A percentile compares a stretch with the other conserved stretches of the same genome.
Conservation (phyloP, 2,329 filamentous ascomycete species). For the Pseudopithomyces maydicus region DNA sequence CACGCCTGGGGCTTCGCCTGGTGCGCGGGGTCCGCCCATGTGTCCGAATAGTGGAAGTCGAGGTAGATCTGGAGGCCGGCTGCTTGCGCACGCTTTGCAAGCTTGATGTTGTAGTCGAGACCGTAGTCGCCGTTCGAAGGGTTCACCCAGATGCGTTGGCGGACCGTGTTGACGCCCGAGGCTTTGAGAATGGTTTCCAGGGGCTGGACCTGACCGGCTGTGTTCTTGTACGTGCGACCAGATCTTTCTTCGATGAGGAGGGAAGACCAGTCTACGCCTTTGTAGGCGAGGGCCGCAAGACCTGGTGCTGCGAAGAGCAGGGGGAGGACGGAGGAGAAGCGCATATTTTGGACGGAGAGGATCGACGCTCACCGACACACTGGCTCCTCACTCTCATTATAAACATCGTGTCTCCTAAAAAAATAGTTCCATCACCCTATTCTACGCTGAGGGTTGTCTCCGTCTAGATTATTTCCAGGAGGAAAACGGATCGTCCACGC, state of each 20-base stretch:
- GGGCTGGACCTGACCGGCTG: constrained; percentile 56
- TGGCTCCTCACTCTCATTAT: background rate
- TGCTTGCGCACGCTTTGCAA: constrained; percentile 68
- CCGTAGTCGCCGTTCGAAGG: constrained; percentile 65
- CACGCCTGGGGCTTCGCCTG: constrained; percentile 69
- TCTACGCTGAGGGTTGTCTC: background rate
- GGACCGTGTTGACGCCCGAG: constrained; percentile 70
- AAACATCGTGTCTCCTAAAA: background rate
- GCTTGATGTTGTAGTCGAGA: constrained; percentile 70
- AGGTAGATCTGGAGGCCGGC: constrained; percentile 66
- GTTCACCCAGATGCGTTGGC: constrained; percentile 75
- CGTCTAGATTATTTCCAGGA: constrained; percentile 1
- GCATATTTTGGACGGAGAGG: constrained; percentile 25
- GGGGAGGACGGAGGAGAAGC: constrained; percentile 27
- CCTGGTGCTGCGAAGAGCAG: constrained; percentile 28
- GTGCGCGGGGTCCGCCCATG: constrained; percentile 71
- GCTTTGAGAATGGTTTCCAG: constrained; percentile 67
- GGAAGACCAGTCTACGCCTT: constrained; percentile 74
- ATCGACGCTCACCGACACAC: background rate
- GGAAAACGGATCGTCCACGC: constrained; percentile 1
- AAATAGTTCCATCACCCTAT: background rate
- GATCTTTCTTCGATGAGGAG: constrained; percentile 65
- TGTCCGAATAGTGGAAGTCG: constrained; percentile 71
- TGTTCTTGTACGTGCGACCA: constrained; percentile 65
- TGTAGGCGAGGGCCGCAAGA: constrained; percentile 62